Conservation (phyloP, 2,329 filamentous ascomycete genomes). For the Penicillium capsulatum region DNA sequence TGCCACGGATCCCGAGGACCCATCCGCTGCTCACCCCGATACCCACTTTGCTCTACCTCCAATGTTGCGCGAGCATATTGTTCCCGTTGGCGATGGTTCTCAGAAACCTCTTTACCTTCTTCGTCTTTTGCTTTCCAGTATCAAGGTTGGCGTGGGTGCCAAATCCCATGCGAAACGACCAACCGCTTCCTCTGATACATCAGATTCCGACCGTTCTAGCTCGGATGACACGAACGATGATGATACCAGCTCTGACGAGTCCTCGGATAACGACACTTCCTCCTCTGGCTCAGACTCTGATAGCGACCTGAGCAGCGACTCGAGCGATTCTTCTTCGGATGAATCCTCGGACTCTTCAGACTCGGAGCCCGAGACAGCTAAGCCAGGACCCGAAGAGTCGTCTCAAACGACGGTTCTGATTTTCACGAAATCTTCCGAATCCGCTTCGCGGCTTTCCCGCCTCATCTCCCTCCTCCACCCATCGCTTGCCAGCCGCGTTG, state of each 20-base stretch:
- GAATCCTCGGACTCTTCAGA: slow-evolving; percentile 22
- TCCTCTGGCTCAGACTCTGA: slow-evolving; percentile 26
- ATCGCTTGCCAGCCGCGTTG: slow-evolving; percentile 53
- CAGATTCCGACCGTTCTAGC: slow-evolving; percentile 16
- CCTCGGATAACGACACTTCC: slow-evolving; percentile 29
- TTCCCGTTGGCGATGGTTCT: slow-evolving; percentile 64
- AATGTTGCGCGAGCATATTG: slow-evolving; percentile 59
- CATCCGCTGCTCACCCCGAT: slow-evolving; percentile 20
- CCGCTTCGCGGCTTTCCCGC: slow-evolving; percentile 77
- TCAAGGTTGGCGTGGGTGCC: slow-evolving; percentile 24
- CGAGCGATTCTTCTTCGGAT: slow-evolving; percentile 21
- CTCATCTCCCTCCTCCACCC: slow-evolving; percentile 67
- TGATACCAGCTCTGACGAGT: slow-evolving; percentile 34
- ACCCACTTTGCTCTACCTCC: slow-evolving; percentile 58
- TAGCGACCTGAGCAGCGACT: slow-evolving; percentile 17
- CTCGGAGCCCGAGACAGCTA: slow-evolving; percentile 16
- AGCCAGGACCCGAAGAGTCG: slow-evolving; percentile 23
- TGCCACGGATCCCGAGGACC: slow-evolving; percentile 16
- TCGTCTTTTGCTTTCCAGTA: slow-evolving; percentile 58
- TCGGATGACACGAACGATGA: slow-evolving; percentile 37
- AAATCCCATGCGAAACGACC: not conserved
- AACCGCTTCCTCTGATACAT: slow-evolving; percentile 5
- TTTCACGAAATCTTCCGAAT: slow-evolving; percentile 88
- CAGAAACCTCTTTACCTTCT: slow-evolving; percentile 83
- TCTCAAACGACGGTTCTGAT: slow-evolving; percentile 57